A percentile compares a stretch with the other conserved stretches of the same genome.
phyloP scores from a whole-genome alignment of 495 filamentous ascomycete genomes.

The Talaromyces borbonicus region DNA sequence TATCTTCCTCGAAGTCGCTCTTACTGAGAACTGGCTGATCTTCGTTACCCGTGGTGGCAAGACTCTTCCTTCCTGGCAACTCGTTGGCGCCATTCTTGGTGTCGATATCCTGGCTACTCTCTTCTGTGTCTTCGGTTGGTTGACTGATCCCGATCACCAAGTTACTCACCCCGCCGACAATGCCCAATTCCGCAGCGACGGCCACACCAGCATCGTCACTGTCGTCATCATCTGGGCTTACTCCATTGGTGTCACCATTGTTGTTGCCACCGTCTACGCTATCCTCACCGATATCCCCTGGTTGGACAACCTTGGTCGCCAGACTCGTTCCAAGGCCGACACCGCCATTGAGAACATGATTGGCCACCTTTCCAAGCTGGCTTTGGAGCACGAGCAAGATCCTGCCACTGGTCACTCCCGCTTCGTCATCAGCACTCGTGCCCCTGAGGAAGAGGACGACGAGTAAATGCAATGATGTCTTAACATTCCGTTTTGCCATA shows the following conservation, averaged over 20 bases:
- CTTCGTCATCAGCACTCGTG: constrained; percentile 51
- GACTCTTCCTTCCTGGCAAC: constrained; percentile 64
- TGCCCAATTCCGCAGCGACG: constrained; percentile 43
- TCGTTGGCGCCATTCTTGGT: constrained; percentile 59
- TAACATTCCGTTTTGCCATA: constrained; percentile 1
- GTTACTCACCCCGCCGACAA: constrained; percentile 35
- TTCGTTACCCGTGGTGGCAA: constrained; percentile 67
- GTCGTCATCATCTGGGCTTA: constrained; percentile 70
- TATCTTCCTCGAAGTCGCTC: constrained; percentile 62
- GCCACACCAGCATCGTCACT: constrained; percentile 63
- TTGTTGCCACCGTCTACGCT: constrained; percentile 72
- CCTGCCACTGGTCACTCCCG: constrained; percentile 43
- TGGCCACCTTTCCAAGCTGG: constrained; percentile 63
- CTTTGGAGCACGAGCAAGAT: constrained; percentile 57
- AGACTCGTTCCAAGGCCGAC: constrained; percentile 63
- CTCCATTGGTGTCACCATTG: constrained; percentile 67
- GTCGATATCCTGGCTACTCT: constrained; percentile 62
- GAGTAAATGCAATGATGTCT: constrained; percentile 32
- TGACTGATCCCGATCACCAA: constrained; percentile 35
- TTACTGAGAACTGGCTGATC: constrained; percentile 74
- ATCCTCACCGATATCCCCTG: constrained; percentile 55
- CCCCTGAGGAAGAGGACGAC: constrained; percentile 60
- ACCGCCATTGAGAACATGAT: constrained; percentile 77
- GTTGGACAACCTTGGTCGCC: constrained; percentile 70
- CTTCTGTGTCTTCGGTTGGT: constrained; percentile 67